A percentile compares a stretch with the other conserved stretches of the same genome.
phyloP scores from a whole-genome alignment of 345 rosid species.

The Linum usitatissimum region DNA sequence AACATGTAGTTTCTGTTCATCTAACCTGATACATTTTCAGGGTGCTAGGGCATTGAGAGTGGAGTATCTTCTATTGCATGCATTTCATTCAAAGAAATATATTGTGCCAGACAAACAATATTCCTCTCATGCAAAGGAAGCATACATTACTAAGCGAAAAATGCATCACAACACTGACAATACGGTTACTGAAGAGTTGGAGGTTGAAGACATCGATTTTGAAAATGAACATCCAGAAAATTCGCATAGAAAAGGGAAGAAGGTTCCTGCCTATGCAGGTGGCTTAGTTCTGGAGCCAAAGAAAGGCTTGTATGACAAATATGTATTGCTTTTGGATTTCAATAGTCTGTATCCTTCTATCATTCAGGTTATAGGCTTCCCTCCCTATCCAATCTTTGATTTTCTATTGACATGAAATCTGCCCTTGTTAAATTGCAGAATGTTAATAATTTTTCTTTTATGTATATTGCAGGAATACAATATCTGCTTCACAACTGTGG shows the following conservation, averaged over 20 bases:
- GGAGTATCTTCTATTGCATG: constrained; percentile 85
- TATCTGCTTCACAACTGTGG: constrained; percentile 92
- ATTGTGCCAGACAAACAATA: constrained; percentile 85
- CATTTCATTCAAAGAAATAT: constrained; percentile 80
- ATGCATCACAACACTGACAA: constrained; percentile 36
- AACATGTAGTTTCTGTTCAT: neutral
- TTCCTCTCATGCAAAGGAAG: constrained; percentile 43
- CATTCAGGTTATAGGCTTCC: constrained; percentile 58
- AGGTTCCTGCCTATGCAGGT: constrained; percentile 89
- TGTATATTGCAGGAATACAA: constrained; percentile 69
- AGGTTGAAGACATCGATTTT: constrained; percentile 27
- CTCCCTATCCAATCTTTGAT: constrained; percentile 6
- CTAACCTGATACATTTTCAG: constrained; percentile 29
- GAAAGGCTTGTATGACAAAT: constrained; percentile 88
- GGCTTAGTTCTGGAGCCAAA: constrained; percentile 98
- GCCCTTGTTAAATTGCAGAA: neutral
- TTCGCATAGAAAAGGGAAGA: constrained; percentile 52
- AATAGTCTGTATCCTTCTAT: constrained; percentile 98
- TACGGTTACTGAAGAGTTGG: constrained; percentile 35
- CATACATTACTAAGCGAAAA: constrained; percentile 47
- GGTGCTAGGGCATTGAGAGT: constrained; percentile 98
- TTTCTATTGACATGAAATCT: neutral
- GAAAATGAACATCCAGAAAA: constrained; percentile 34
- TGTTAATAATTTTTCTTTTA: neutral
- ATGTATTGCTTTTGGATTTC: constrained; percentile 86